phyloP scores from a whole-genome alignment of 371 early-diverging fungal species.

The Saksenaea vasiformis region DNA sequence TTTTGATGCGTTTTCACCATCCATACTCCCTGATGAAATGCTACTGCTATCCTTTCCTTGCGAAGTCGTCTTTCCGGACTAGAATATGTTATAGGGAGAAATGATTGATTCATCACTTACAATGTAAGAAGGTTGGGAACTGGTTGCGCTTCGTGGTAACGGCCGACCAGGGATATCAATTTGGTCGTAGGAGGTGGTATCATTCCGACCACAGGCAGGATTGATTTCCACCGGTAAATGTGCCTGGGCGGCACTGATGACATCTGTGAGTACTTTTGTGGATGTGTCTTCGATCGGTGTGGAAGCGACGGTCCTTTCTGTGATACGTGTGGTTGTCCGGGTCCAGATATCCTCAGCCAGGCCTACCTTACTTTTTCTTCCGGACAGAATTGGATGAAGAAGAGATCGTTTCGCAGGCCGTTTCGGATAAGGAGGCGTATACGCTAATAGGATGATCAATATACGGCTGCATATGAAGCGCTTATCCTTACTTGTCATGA shows the following conservation, averaged over 20 bases:
- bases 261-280: constrained; percentile 25
- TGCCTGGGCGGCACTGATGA: constrained; percentile 37
- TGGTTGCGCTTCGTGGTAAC: constrained; percentile 9
- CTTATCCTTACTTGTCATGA: constrained; percentile 22
- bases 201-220: constrained; percentile 12
- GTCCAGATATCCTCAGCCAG: constrained; percentile 13
- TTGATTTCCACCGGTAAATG: constrained; percentile 25
- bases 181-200: constrained; percentile 34
- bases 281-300: constrained; percentile 2
- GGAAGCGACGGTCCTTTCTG: background rate
- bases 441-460: constrained; percentile 9
- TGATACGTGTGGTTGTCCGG: constrained; percentile 9
- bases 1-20: constrained; percentile 3
- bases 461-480: background rate
- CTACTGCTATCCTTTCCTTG: constrained; percentile 9
- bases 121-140: background rate
- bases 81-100: background rate
- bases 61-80: background rate
- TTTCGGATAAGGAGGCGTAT: constrained; percentile 19
- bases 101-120: background rate
- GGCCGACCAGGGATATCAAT: constrained; percentile 42
- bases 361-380: constrained; percentile 9
- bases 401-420: constrained; percentile 22
- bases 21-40: constrained; percentile 12
- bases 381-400: constrained; percentile 18